Conservation (phyloP, 306 rosid genomes). For the Myrica gale region DNA sequence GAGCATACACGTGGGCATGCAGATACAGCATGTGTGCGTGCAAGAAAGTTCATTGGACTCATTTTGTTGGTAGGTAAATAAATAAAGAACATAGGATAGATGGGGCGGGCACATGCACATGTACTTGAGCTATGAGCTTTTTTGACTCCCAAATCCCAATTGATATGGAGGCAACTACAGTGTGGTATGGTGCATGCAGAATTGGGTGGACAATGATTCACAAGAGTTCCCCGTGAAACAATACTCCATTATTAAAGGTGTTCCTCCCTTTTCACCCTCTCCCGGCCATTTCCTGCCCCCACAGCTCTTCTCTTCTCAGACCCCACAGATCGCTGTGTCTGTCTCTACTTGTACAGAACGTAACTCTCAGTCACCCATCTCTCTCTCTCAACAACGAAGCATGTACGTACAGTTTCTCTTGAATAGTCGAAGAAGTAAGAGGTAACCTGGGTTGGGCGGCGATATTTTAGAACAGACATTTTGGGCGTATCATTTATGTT, state of each 20-base stretch:
- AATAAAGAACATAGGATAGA: conserved; percentile 6
- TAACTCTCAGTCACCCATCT: not conserved
- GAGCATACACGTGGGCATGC: not conserved
- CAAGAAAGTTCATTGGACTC: not conserved
- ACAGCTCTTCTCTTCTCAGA: not conserved
- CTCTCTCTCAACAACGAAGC: not conserved
- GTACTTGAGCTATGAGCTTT: not conserved
- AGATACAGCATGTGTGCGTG: not conserved
- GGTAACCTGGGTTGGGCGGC: not conserved
- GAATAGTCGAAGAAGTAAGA: too few species aligned
- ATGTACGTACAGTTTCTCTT: too few species aligned
- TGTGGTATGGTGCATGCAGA: not conserved
- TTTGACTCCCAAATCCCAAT: not conserved
- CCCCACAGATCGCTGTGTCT: conserved; percentile 14
- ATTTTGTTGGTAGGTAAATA: conserved; percentile 22
- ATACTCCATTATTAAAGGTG: conserved; percentile 20
- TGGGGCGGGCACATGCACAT: not conserved
- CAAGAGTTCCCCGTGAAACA: conserved; percentile 15
- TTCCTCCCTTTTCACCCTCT: conserved; percentile 4
- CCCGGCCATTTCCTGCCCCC: not conserved
- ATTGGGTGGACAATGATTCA: conserved; percentile 26
- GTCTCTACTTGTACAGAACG: conserved; percentile 17
- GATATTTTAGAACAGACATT: too few species aligned
- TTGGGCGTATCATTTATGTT: conserved; percentile 5
- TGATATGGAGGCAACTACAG: not conserved